Conservation (phyloP, 2,329 filamentous ascomycete genomes). For the Podosphaera fusca region DNA sequence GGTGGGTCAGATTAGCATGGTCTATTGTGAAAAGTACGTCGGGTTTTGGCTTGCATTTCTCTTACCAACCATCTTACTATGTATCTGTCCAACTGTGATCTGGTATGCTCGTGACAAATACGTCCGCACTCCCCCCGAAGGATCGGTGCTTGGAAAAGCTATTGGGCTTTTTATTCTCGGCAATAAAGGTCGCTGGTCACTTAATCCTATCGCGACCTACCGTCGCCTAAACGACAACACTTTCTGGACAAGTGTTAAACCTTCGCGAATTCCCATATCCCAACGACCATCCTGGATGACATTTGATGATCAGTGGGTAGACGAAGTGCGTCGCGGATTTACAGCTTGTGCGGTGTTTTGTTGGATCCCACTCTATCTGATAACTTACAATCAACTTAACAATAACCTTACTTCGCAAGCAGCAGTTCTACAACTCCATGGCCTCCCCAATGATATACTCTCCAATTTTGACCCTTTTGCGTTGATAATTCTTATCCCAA, state of each 20-base stretch:
- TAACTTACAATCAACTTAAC: conserved; percentile 35
- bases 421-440: conserved; percentile 39
- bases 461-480: conserved; percentile 55
- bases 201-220: conserved; percentile 35
- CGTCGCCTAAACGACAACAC: conserved; percentile 25
- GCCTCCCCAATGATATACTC: conserved; percentile 56
- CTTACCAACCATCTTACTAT: conserved; percentile 42
- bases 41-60: conserved; percentile 54
- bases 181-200: conserved; percentile 37
- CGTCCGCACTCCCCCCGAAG: conserved; percentile 39
- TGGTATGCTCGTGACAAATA: conserved; percentile 36
- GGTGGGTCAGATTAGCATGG: conserved; percentile 39
- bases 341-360: conserved; percentile 46
- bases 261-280: conserved; percentile 31
- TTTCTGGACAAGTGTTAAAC: conserved; percentile 49
- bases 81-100: conserved; percentile 36
- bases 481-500: conserved; percentile 51
- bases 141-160: conserved; percentile 48
- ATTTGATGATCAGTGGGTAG: conserved; percentile 65
- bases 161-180: conserved; percentile 34
- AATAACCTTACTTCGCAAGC: conserved; percentile 41
- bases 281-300: conserved; percentile 51
- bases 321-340: conserved; percentile 49
- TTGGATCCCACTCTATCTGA: conserved; percentile 29
- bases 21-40: conserved; percentile 52